Percentiles rank a stretch among this genome's conserved stretches.
Conservation (phyloP, 768 basidiomycete genomes). For the Mrakia gelida region DNA sequence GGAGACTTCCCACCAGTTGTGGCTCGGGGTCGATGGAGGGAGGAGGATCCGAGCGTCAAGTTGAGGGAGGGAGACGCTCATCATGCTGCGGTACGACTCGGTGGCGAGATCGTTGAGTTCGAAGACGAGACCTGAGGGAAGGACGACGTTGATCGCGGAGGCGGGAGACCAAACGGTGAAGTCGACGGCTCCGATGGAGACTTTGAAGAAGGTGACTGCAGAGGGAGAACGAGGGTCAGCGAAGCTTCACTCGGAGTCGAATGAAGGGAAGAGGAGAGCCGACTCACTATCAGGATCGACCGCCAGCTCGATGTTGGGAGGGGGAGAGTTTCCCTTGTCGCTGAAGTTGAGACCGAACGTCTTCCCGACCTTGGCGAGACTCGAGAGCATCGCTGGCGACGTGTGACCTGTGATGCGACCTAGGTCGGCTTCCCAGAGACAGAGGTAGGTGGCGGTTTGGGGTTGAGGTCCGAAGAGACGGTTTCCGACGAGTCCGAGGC, state of each 20-base stretch:
- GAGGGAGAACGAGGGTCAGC: constrained; percentile 7
- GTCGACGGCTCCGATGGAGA: constrained; percentile 57
- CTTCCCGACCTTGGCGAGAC: constrained; percentile 54
- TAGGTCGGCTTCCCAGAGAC: constrained; percentile 84
- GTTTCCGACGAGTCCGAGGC: constrained; percentile 72
- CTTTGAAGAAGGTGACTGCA: constrained; percentile 77
- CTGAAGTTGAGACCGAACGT: constrained; percentile 66
- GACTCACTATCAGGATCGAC: constrained; percentile 71
- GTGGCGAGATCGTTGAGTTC: constrained; percentile 74
- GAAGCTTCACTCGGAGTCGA: background rate
- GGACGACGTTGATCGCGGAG: constrained; percentile 55
- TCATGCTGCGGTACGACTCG: constrained; percentile 60
- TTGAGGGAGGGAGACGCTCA: constrained; percentile 57
- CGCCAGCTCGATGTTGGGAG: constrained; percentile 53
- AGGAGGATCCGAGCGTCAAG: constrained; percentile 53
- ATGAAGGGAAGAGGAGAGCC: constrained; percentile 7
- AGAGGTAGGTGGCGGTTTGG: constrained; percentile 75
- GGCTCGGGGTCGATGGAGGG: constrained; percentile 24
- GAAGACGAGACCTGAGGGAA: constrained; percentile 60
- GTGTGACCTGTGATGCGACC: constrained; percentile 59
- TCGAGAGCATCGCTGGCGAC: constrained; percentile 54
- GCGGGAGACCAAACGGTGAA: constrained; percentile 55
- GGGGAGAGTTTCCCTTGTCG: constrained; percentile 77
- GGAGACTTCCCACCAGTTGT: constrained; percentile 36
- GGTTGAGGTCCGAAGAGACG: constrained; percentile 87